Percentiles rank a stretch among this genome's conserved stretches.
Evolutionary conservation across 1,139 yeast genomes (phyloP).

Genomic region (Sugiyamaella neomexicana): DNA sequence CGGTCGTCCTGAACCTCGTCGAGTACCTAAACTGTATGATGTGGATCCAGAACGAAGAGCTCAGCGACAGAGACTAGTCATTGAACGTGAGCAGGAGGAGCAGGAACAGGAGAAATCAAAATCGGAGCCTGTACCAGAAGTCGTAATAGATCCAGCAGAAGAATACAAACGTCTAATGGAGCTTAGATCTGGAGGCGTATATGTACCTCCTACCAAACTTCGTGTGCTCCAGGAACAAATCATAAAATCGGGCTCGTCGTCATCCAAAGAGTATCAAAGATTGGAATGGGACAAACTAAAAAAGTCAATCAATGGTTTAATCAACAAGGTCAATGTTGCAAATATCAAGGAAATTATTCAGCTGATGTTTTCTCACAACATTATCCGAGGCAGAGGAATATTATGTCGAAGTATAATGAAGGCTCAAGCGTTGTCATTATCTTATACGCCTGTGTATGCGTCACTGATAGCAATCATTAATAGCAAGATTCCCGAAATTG

Average conservation of each 20-base stretch:
- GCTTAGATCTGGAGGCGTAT: constrained; percentile 48
- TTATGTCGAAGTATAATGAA: constrained; percentile 58
- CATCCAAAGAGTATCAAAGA: constrained; percentile 49
- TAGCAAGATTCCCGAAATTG: constrained; percentile 68
- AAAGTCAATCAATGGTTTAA: constrained; percentile 48
- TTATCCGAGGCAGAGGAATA: constrained; percentile 62
- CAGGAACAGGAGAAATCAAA: constrained; percentile 1
- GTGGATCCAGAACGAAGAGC: constrained; percentile 33
- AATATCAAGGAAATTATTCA: constrained; percentile 53
- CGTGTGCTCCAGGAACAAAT: constrained; percentile 47
- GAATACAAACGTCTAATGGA: constrained; percentile 45
- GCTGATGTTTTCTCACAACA: constrained; percentile 54
- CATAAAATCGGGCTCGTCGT: constrained; percentile 32
- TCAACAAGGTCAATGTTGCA: constrained; percentile 48
- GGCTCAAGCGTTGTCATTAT: constrained; percentile 48
- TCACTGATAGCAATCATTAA: constrained; percentile 61
- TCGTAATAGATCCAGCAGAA: constrained; percentile 36
- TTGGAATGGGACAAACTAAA: constrained; percentile 57
- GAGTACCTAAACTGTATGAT: constrained; percentile 24
- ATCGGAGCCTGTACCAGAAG: constrained; percentile 1
- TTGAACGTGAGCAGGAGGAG: constrained; percentile 24
- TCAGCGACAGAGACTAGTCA: constrained; percentile 36
- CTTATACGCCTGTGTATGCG: constrained; percentile 55
- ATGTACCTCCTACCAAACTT: constrained; percentile 55
- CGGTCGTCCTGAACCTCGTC: background rate